Percentiles rank a stretch among this genome's conserved stretches.
Evolutionary conservation across 75 land plant genomes (phyloP).

Genomic region (Pinus tabuliformis): DNA sequence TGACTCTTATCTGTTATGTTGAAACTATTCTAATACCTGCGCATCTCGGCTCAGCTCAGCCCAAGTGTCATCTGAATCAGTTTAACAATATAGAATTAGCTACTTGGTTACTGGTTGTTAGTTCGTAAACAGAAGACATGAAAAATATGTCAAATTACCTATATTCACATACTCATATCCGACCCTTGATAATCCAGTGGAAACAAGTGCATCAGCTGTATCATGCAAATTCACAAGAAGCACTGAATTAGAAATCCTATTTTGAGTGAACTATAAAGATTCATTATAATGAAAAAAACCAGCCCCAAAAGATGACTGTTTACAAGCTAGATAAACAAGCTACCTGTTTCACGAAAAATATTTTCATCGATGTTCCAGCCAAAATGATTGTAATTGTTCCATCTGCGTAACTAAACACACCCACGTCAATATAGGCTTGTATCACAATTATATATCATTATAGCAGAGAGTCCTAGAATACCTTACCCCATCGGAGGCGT

Average conservation of each 20-base stretch:
- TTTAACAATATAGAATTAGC: no score
- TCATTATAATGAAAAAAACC: neutral
- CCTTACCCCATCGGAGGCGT: slow-evolving; percentile 9
- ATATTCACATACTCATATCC: slow-evolving; percentile 80
- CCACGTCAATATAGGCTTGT: neutral
- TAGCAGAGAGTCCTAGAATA: neutral
- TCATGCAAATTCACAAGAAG: neutral
- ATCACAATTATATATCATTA: neutral
- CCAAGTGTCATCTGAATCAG: slow-evolving; percentile 52
- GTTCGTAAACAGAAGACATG: no score
- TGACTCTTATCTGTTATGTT: neutral
- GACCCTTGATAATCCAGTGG: slow-evolving; percentile 58
- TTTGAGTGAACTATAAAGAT: no score
- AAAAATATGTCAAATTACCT: slow-evolving; percentile 24
- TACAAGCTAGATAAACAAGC: neutral
- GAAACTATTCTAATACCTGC: slow-evolving; percentile 12
- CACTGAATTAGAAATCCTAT: no score
- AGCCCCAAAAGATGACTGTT: neutral
- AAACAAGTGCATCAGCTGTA: slow-evolving; percentile 82
- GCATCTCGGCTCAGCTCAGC: slow-evolving; percentile 36
- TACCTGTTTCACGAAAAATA: slow-evolving; percentile 73
- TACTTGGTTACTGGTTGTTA: no score
- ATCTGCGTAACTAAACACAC: slow-evolving; percentile 24
- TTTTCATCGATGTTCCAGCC: slow-evolving; percentile 63
- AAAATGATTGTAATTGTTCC: slow-evolving; percentile 96